phyloP scores from a whole-genome alignment of 2,329 filamentous ascomycete genomes.

The Sporothrix inflata region DNA sequence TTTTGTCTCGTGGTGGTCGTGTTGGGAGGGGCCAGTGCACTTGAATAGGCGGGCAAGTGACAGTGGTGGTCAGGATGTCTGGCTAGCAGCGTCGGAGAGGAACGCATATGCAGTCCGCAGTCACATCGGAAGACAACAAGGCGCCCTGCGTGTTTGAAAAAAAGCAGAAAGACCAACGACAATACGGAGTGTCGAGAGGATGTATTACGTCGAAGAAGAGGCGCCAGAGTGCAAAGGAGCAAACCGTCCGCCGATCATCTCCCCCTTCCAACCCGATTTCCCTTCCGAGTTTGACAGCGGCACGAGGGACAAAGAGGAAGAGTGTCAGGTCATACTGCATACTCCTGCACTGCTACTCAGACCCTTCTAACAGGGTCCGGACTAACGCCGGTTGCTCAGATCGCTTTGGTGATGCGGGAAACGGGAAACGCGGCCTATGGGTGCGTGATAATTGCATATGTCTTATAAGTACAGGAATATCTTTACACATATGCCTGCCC shows the following conservation, averaged over 20 bases:
- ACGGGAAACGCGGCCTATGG: neutral
- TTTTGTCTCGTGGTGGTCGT: neutral
- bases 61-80: neutral
- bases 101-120: constrained; percentile 21
- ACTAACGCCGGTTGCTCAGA: neutral
- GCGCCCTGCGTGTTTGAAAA: neutral
- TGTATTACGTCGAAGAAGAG: neutral
- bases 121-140: constrained; percentile 16
- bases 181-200: neutral
- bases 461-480: neutral
- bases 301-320: neutral
- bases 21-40: constrained; percentile 12
- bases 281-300: constrained; percentile 13
- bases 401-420: neutral
- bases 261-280: neutral
- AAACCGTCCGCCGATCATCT: neutral
- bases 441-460: neutral
- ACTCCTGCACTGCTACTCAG: neutral
- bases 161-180: neutral
- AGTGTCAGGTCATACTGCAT: neutral
- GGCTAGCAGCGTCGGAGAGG: neutral
- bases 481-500: neutral
- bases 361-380: neutral
- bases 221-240: neutral
- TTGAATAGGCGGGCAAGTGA: neutral